Percentiles rank a stretch among this genome's conserved stretches.
Conservation (phyloP, 192 early-diverging fungal species). For the Backusella sp. region DNA sequence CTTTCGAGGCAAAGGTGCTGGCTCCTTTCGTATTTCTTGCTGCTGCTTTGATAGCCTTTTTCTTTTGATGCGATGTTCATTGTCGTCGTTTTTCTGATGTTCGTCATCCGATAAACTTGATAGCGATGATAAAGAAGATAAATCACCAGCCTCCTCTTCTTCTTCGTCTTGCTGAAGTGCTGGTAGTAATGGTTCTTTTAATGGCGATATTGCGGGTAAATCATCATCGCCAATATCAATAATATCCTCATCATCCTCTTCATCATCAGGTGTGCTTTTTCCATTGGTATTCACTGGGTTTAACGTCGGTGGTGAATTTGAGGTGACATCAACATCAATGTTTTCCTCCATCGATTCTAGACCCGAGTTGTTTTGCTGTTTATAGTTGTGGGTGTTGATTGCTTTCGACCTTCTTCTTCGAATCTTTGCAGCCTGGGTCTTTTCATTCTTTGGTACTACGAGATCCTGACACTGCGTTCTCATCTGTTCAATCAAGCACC, state of each 20-base stretch:
- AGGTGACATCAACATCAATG: constrained; percentile 25
- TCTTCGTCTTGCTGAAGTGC: constrained; percentile 16
- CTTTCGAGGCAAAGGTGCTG: not conserved
- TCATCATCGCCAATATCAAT: constrained; percentile 30
- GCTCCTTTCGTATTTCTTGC: not conserved
- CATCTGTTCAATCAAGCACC: constrained; percentile 45
- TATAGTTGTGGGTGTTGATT: not conserved
- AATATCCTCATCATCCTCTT: constrained; percentile 18
- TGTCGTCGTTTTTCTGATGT: not conserved
- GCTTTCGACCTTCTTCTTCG: not conserved
- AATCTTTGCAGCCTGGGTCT: not conserved
- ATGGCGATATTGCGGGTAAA: constrained; percentile 4
- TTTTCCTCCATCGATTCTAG: constrained; percentile 13
- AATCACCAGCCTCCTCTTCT: not conserved
- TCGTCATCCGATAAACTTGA: constrained; percentile 13
- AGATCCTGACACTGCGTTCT: constrained; percentile 20
- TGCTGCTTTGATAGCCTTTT: not conserved
- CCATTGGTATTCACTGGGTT: not conserved
- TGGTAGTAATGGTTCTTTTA: constrained; percentile 9
- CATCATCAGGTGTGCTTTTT: constrained; percentile 4
- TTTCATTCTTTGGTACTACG: not conserved
- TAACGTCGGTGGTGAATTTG: constrained; percentile 19
- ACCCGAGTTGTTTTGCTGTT: not conserved
- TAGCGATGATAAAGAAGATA: constrained; percentile 9
- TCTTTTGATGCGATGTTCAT: not conserved